phyloP scores from a whole-genome alignment of 1,284 basidiomycete genomes.

The Limonomyces culmigenus region DNA sequence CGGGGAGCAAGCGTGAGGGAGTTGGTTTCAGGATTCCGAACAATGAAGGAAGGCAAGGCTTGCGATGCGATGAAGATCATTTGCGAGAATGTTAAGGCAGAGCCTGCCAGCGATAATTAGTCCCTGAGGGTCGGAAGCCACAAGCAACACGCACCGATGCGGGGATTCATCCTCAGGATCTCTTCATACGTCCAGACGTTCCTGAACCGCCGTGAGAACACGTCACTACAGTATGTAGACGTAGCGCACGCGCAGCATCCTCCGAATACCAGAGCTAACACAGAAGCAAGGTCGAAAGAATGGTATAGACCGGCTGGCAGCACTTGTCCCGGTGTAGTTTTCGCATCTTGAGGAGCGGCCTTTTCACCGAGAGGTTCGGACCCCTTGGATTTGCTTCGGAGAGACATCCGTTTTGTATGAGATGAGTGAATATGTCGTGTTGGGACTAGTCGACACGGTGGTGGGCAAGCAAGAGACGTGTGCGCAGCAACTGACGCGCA shows the following conservation, averaged over 20 bases:
- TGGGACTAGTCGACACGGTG: too few species aligned
- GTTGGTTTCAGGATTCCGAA: slow-evolving; percentile 11
- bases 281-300: neutral
- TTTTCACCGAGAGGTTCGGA: too few species aligned
- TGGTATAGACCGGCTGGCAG: neutral
- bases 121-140: neutral
- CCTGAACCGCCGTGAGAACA: slow-evolving; percentile 15
- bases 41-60: slow-evolving; percentile 39
- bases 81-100: slow-evolving; percentile 75
- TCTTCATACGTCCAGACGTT: slow-evolving; percentile 61
- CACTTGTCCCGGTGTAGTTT: too few species aligned
- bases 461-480: too few species aligned
- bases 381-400: too few species aligned
- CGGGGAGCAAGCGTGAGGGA: slow-evolving; percentile 42
- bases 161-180: slow-evolving; percentile 50
- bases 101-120: slow-evolving; percentile 26
- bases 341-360: too few species aligned
- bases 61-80: slow-evolving; percentile 62
- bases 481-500: too few species aligned
- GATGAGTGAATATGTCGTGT: too few species aligned
- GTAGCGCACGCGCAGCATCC: slow-evolving; percentile 63
- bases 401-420: too few species aligned
- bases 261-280: slow-evolving; percentile 33
- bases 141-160: slow-evolving; percentile 32
- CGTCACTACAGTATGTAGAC: neutral